Evolutionary conservation across 225 moss, liverwort and hornwort species (phyloP).

Genomic region (Marchantia paleacea): DNA sequence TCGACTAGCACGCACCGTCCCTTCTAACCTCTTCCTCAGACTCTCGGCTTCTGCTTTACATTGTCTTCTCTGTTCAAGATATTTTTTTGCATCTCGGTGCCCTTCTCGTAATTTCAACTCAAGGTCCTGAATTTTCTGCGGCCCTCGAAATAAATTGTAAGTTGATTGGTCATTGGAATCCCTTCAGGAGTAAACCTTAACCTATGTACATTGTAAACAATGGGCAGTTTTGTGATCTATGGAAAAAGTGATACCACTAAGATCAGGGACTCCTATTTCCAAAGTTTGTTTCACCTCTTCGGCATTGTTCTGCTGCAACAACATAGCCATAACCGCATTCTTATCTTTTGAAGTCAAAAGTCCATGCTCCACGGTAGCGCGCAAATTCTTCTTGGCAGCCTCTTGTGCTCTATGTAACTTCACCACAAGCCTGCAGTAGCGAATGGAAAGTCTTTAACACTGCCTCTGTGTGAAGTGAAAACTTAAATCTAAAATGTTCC

Average conservation of each 20-base stretch:
- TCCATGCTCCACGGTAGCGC: constrained; percentile 52
- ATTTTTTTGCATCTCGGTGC: constrained; percentile 47
- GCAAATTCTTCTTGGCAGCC: constrained; percentile 65
- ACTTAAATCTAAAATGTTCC: not conserved
- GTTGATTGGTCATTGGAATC: not conserved
- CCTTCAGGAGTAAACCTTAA: too few species aligned
- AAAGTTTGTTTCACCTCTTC: constrained; percentile 47
- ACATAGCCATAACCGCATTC: constrained; percentile 50
- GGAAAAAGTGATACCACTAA: not conserved
- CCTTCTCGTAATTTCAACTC: constrained; percentile 57
- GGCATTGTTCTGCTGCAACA: constrained; percentile 56
- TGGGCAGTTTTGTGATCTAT: not conserved
- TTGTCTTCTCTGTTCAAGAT: constrained; percentile 50
- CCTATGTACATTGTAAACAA: not conserved
- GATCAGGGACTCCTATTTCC: not conserved
- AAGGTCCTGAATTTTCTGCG: constrained; percentile 64
- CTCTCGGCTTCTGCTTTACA: constrained; percentile 59
- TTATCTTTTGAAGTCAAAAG: constrained; percentile 63
- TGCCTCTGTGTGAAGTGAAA: not conserved
- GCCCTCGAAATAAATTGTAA: not conserved
- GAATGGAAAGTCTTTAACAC: not conserved
- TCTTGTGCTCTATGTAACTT: constrained; percentile 64
- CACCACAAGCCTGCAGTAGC: constrained; percentile 45
- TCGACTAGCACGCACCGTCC: constrained; percentile 41
- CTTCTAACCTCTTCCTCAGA: constrained; percentile 54